These are phyloP conservation scores for Linderniella brevidens DNA, from an alignment of 257 asterid species.

Conservation along the genomic window DNA sequence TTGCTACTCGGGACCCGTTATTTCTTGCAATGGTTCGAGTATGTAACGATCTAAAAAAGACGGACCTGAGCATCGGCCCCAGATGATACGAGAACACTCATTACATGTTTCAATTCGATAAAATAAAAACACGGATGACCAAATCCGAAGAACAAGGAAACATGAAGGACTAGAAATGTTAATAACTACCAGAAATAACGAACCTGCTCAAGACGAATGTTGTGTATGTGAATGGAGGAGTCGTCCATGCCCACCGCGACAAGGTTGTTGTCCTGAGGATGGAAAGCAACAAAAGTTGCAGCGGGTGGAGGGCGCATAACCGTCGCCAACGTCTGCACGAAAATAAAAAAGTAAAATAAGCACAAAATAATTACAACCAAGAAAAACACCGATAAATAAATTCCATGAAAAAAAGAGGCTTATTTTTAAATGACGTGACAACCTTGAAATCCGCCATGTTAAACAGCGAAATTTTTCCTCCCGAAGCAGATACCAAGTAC, in stretches of 20 bases:
- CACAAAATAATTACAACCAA: not conserved
- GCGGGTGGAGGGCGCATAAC: constrained; percentile 76
- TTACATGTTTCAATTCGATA: constrained; percentile 16
- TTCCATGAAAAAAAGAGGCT: not conserved
- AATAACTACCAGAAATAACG: not conserved
- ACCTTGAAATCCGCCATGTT: constrained; percentile 77
- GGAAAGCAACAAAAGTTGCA: constrained; percentile 56
- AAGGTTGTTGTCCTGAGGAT: constrained; percentile 60
- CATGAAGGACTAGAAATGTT: not conserved
- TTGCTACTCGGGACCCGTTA: no score
- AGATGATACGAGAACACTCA: constrained; percentile 43
- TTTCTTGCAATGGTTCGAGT: not conserved
- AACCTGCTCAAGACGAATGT: constrained; percentile 64
- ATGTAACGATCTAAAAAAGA: not conserved
- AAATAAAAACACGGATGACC: no score
- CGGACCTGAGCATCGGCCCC: constrained; percentile 64
- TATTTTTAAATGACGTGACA: not conserved
- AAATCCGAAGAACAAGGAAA: no score
- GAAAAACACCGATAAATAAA: not conserved
- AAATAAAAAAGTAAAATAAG: constrained; percentile 6
- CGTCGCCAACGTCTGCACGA: constrained; percentile 48
- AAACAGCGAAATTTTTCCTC: constrained; percentile 55
- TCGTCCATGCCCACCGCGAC: constrained; percentile 68
- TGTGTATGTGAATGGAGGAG: constrained; percentile 50
- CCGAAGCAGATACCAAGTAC: constrained; percentile 58